Evolutionary conservation across 177 flowering plant genomes (phyloP), one percentile per base, ranked within the genome.

Genomic region (Vitis hybrid): DNA sequence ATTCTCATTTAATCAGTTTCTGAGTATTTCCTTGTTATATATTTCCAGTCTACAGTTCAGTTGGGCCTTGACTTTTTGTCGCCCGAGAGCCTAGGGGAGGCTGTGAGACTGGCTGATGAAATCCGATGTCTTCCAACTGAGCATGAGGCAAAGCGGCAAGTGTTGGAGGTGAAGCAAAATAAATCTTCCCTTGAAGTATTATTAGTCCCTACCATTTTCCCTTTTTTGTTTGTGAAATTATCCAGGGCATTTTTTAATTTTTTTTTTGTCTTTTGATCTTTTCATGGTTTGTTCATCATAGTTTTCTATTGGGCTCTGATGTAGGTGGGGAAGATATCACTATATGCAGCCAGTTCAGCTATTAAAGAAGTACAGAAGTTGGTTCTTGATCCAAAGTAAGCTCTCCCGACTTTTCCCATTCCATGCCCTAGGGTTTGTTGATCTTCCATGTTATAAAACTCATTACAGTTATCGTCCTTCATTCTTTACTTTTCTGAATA

Each of bases 331-430:
- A 95, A 93, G 83, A 91, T 91, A 70, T 89, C 96, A 27, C 78
- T 95, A 15, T 95, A 93, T 79, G 96, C 99, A 16, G 98, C 97
- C 48, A 93, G 99, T 82, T 90, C 90, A 6, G 92, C 97, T 40
- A 93, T 93, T 51, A 91, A 87, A 82, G 98, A 95, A 82, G 88
- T 95, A 35, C 92, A 90, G 72, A 95, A 90, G 82, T 66, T 95
- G 83, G 95, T 88, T 52, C 94, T 95, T 66, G 97, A 93, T 78
- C 86, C 94, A 70, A 91, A 85, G 99, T 93, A 87, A 78, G 92
- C 67, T 55, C 72, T 18, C 8, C 15, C 21, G 10, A 14, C 15
- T 2, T 56, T 59, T 62, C 8, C 18, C 11, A 12, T 57, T 58
- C 46, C 4, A 18, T 15, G 2, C 48, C 52, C n/a, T 14, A 3